Base-by-base conservation (phyloP, 257 asterid species). In the Przewalskia tangutica region DNA sequence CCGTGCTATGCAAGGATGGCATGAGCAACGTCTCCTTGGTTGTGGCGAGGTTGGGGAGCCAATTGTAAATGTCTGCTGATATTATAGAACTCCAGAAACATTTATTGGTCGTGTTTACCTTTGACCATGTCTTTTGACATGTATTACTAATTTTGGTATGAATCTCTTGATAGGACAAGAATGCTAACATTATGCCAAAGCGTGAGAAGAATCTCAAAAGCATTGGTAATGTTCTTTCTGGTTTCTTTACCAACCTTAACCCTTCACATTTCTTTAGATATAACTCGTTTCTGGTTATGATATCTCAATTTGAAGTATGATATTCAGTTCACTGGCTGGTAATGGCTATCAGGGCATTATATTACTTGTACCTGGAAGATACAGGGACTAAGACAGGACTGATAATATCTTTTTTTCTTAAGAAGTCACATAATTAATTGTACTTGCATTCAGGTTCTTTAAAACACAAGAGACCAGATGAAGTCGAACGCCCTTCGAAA, bases 1-100 rank as follows among this genome's bases (percentile, higher is more conserved):
- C 77, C 98, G 98, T 82, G 98, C 99, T 27, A 94, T 93, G 98
- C 98, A 94, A 88, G 98, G 97, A 63, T 96, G 99, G 99, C 97
- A 90, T 86, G 90, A 80, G 63, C 98, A 92, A 77, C 95, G 93
- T 58, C 94, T 88, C 81, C 86, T 81, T 85, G 90, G 85, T 27
- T 48, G 78, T 79, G 93, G 90, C 80, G 97, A 91, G 88, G 94
- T 84, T 82, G 88, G 90, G 51, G 94, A 93, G 81, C 91, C 92
- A 77, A 83, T 85, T 38, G 44, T 84, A 83, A 92, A 92, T 93
- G 91, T 90, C 67, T 77, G 91, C 82, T 40, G 60, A 81, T 56
- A 50, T 54, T 84, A 50, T 81, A 23, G 38, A 23, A 82, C 54
- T 84, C 78, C 46, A 53, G 82, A 84, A 82, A 58, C 56, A 70